Evolutionary conservation across 371 early-diverging fungal genomes (phyloP), one percentile per base, ranked within the genome.

Genomic region (Catenaria anguillulae): DNA sequence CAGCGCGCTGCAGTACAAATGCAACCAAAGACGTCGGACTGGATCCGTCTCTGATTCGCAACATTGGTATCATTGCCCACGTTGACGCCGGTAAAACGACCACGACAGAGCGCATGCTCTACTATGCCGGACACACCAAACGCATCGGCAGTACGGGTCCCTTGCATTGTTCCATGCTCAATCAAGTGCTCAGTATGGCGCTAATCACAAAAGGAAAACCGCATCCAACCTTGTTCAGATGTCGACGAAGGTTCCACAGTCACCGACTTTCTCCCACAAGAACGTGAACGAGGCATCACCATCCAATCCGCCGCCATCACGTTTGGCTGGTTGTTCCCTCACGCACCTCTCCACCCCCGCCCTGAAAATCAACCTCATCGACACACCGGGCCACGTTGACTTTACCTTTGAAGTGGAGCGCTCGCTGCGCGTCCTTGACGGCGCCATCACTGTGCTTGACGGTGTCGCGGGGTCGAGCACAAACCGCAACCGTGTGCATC

Each of bases 71-170:
- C 52, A 91, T 96, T 63, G 97, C 97, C 0, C 97, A 97, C 64
- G 93, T 97, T 64, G 97, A 97, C 72, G 97, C 95, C 23, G 89
- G 89, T 72, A 67, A 97, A 69, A 97, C 97, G 19, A 97, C 97
- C 0, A 91, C 92, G 0, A 92, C 95, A 0, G 97, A 97, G 67
- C 84, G 97, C n/a, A 92, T 97, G 88, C 79, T 97, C 19, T 87
- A 85, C 70, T 90, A 91, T 75, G 88, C 92, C 4, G 95, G 96
- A 12, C 85, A 88, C 56, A 96, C 92, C 0, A 83, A 83, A 58
- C 71, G 78, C 13, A 84, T 93, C 55, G 92, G 92, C n/a, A 63
- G n/a, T n/a, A n/a, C n/a, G n/a, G n/a, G n/a, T n/a, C n/a, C n/a
- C n/a, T n/a, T n/a, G n/a, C n/a, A n/a, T n/a, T n/a, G n/a, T n/a